Evolutionary conservation across 1,284 basidiomycete species (phyloP), one percentile per base, ranked within the genome.

Genomic region (Termitomyces sp.): DNA sequence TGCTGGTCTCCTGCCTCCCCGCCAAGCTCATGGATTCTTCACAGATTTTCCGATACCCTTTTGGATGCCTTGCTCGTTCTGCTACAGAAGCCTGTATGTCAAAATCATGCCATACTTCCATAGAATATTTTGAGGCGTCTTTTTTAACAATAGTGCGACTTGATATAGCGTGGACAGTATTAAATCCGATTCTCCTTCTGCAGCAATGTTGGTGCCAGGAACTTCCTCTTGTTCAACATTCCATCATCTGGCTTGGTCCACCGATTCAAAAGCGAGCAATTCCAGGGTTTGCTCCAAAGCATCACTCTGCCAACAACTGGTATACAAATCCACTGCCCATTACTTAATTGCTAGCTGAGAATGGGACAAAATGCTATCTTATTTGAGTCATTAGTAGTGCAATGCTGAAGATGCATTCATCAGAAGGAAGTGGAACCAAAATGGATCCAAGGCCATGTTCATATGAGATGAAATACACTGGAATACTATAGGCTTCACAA

Each of bases 151-250:
- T 68, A 70, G 67, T 69, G 55, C 41, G 66, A 42, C 8, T 17
- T 45, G 2, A 30, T 3, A 17, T 9, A 2, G 36, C 9, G 0
- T 12, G 9, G 28, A 38, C 2, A 2, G 38, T 36, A 9, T 2
- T 6, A 10, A 17, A 1, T 10, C n/a, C 30, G 3, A 47, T 13
- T 7, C 17, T 2, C 13, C 3, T 28, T 28, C 30, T 26, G 31
- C 52, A 70, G 76, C 63, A 63, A 71, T 21, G 72, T 67, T 15
- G 81, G 82, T 19, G 81, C 72, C 3, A 70, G 80, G 42, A 80
- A 81, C 64, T 84, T 83, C 74, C 73, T 83, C 46, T 84, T 82
- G 64, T 68, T 79, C 57, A 82, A 78, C 52, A 80, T 83, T 8
- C 82, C 81, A 2, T 79, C 81, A 0, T 71, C 80, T 34, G 73